Evolutionary conservation across 495 filamentous ascomycete species (phyloP), one percentile per base, ranked within the genome.

Genomic region (Trichoderma gamsii): DNA sequence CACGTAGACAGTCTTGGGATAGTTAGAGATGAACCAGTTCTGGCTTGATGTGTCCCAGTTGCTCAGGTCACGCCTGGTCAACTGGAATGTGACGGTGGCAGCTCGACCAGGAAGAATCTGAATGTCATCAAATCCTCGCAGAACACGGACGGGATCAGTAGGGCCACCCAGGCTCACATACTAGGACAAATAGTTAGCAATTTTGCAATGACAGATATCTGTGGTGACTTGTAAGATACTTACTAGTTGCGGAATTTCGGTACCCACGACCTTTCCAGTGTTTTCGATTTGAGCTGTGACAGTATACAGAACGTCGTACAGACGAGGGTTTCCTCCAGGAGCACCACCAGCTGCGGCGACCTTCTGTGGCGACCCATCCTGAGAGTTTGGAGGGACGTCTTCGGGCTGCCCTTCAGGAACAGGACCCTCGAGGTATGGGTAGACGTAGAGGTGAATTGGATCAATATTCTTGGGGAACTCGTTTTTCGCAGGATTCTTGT

Each of bases 111-210:
- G 77, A 41, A 82, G 74, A n/a, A 92, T 70, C 18, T 77, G 71
- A 13, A 93, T 76, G 75, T 97, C 96, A 72, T 90, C 87, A 69
- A 96, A 97, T 7, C 86, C 89, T 21, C 93, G 84, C 21, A 97
- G 82, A 0, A 92, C 90, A 25, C 81, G 77, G 12, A 86, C 84
- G 0, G 93, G 92, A 23, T 92, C 89, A 6, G 89, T 82, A 6
- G 74, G 67, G 66, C 86, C 83, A 27, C 88, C 88, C n/a, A 80
- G 78, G 4, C 87, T 86, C 64, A 85, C 75, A 3, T 84, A 77
- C 2, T 92, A 86, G 68, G 84, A 88, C 12, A 81, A 83, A 61
- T 89, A 18, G 74, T 76, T 93, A 95, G 38, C 11, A 46, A 46
- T 18, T 18, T 18, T 46, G 18, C 18, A 46, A 11, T 4, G 3